These are phyloP conservation scores for Lycium ferocissimum DNA, from an alignment of 257 asterid genomes.

Conservation along the genomic window DNA sequence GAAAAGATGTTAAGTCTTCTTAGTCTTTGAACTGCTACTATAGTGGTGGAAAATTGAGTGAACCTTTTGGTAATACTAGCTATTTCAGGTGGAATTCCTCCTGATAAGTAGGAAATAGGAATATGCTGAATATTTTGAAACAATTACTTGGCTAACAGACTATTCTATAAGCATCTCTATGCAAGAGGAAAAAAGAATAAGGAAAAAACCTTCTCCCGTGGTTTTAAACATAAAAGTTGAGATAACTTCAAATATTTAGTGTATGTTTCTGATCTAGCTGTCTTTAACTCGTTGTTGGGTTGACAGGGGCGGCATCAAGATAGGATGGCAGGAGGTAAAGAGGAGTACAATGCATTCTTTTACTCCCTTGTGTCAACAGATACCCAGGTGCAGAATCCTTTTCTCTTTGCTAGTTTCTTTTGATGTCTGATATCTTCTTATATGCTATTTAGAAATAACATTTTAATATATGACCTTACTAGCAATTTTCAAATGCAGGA, in stretches of 20 bases:
- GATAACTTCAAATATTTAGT: not conserved
- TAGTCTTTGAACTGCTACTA: not conserved
- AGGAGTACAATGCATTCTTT: conserved; percentile 96
- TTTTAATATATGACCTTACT: conserved; percentile 7
- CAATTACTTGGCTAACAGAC: not conserved
- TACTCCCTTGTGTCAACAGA: conserved; percentile 98
- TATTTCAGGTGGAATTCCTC: not conserved
- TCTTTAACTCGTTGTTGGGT: conserved; percentile 30
- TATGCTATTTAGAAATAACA: not conserved
- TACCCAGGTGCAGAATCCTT: conserved; percentile 65
- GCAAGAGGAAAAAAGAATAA: not conserved
- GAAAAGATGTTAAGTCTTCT: not conserved
- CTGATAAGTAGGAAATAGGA: not conserved
- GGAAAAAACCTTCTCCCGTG: not conserved
- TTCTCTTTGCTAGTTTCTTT: conserved; percentile 28
- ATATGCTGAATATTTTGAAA: conserved; percentile 9
- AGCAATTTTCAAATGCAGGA: conserved; percentile 56
- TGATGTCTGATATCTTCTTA: not conserved
- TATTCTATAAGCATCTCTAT: not conserved
- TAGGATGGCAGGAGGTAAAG: conserved; percentile 96
- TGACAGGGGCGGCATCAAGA: conserved; percentile 90
- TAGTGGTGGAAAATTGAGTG: not conserved
- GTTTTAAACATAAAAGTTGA: not conserved
- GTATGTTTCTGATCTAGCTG: not conserved
- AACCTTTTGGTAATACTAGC: not conserved